These are phyloP conservation scores for Zygosaccharomyces sapae DNA, from an alignment of 1,139 yeast genomes.

Conservation along the genomic window DNA sequence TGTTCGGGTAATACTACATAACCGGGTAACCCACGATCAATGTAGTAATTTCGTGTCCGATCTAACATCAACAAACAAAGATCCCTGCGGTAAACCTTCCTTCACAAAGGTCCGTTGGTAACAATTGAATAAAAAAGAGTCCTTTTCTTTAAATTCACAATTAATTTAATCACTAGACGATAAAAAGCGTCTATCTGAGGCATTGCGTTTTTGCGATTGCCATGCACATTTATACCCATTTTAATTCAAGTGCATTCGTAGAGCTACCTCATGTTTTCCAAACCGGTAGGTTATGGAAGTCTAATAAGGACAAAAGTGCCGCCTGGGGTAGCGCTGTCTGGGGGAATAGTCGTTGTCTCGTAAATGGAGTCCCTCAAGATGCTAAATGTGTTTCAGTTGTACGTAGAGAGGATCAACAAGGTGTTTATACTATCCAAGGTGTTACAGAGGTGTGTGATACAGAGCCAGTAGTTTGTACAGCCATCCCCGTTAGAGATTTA, in stretches of 20 bases:
- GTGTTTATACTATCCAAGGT: constrained; percentile 7
- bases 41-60: not conserved
- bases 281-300: constrained; percentile 5
- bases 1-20: not conserved
- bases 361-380: constrained; percentile 1
- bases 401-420: constrained; percentile 3
- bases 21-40: not conserved
- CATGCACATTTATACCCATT: constrained; percentile 6
- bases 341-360: constrained; percentile 4
- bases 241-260: constrained; percentile 3
- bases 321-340: constrained; percentile 4
- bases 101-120: not conserved
- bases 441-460: constrained; percentile 14
- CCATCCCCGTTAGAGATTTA: constrained; percentile 5
- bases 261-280: constrained; percentile 5
- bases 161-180: not conserved
- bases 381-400: not conserved
- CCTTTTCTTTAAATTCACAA: not conserved
- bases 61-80: constrained; percentile 3
- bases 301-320: constrained; percentile 1
- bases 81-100: constrained; percentile 4
- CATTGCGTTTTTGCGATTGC: constrained; percentile 5
- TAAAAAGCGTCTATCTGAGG: constrained; percentile 1
- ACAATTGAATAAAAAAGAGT: not conserved
- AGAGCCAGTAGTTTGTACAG: constrained; percentile 11